Evolutionary conservation across 768 basidiomycete species (phyloP), one percentile per base, ranked within the genome.

Genomic region (Russula dissimulans): DNA sequence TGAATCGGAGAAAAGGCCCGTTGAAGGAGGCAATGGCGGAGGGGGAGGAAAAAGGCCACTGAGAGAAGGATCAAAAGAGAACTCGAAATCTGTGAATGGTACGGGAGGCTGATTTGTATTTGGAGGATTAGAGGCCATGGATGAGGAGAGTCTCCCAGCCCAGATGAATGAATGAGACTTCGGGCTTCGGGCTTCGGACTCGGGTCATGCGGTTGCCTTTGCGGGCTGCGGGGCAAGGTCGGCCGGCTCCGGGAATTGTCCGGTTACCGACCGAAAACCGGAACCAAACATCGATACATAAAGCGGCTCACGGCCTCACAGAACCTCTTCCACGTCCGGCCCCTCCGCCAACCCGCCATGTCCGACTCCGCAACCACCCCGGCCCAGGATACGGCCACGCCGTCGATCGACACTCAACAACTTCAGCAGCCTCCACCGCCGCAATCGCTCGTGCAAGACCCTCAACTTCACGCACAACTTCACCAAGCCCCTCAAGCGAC

Each of bases 1-100:
- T 62, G 84, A 79, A 0, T 82, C 77, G 9, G 89, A 87, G 71
- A 92, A 88, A 65, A 92, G 83, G 69, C 87, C 87, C 29, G 86
- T 83, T 7, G 88, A 87, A 0, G 87, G 75, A 0, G 87, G 86
- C 0, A 88, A 70, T 0, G 86, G 81, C 0, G 81, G 79, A 0
- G 83, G 81, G 12, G 79, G 76, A 0, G 85, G 82, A 63, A 87
- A 87, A n/a, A 86, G 47, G 51, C 58, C 58, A 49, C 72, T 77
- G 26, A 83, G 73, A 4, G 81, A 72, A 1, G 84, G 81, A 68
- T 88, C 85, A 67, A 87, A 88, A n/a, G 78, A 70, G 70, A 84
- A 87, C 63, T 86, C 81, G 64, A 88, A 88, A 66, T 89, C 86
- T 49, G 83, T 73, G 69, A 82, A 85, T 0, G 84, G 78, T 8